Percentiles rank a stretch among this genome's conserved stretches.
Evolutionary conservation across 2,329 filamentous ascomycete species (phyloP).

Genomic region (Trichoderma sp.): DNA sequence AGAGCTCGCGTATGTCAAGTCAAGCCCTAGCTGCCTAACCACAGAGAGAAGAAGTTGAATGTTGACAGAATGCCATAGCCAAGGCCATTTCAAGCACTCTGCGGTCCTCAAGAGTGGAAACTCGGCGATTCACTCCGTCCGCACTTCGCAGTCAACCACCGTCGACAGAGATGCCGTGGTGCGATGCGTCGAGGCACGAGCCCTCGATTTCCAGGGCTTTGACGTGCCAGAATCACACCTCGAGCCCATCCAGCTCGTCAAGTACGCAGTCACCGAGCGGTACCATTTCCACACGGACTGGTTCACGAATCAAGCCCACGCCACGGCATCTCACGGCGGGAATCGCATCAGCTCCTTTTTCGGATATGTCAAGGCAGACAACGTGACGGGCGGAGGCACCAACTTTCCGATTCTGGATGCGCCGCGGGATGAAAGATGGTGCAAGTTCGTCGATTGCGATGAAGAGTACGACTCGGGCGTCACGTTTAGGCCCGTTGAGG

Average conservation of each 20-base stretch:
- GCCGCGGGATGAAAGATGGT: slow-evolving; percentile 45
- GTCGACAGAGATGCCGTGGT: slow-evolving; percentile 45
- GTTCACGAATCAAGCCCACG: slow-evolving; percentile 46
- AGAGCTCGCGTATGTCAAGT: slow-evolving; percentile 42
- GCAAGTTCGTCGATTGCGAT: slow-evolving; percentile 50
- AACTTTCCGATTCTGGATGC: slow-evolving; percentile 50
- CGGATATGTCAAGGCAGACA: slow-evolving; percentile 47
- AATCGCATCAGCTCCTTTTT: slow-evolving; percentile 52
- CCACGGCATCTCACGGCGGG: slow-evolving; percentile 44
- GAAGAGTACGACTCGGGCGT: slow-evolving; percentile 49
- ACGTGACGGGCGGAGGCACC: slow-evolving; percentile 50
- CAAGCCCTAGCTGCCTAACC: slow-evolving; percentile 13
- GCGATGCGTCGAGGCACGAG: slow-evolving; percentile 50
- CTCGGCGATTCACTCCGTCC: slow-evolving; percentile 41
- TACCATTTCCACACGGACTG: slow-evolving; percentile 56
- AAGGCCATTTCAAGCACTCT: slow-evolving; percentile 48
- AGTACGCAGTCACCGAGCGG: slow-evolving; percentile 47
- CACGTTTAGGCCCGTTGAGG: slow-evolving; percentile 50
- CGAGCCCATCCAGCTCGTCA: slow-evolving; percentile 52
- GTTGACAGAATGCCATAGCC: slow-evolving; percentile 32
- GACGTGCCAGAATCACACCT: slow-evolving; percentile 41
- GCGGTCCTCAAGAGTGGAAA: slow-evolving; percentile 41
- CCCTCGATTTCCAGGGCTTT: slow-evolving; percentile 49
- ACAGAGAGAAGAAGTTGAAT: neutral
- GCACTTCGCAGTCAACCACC: slow-evolving; percentile 50